phyloP scores from a whole-genome alignment of 176 grass and related monocot species.

The Triticum timopheevii region DNA sequence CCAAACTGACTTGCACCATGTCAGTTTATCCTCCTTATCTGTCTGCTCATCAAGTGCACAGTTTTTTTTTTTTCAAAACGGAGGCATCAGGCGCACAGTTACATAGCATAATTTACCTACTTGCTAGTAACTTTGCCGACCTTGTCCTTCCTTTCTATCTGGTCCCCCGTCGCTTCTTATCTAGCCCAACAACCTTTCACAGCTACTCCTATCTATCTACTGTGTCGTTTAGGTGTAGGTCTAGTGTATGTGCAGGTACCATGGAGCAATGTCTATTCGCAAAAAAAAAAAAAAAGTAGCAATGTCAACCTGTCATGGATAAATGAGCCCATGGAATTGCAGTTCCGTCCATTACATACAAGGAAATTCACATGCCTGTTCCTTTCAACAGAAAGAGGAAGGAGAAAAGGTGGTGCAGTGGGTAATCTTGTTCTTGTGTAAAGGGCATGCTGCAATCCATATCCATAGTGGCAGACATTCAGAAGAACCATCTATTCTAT shows the following conservation, averaged over 20 bases:
- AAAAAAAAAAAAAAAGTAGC: no score
- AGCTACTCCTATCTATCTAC: background rate
- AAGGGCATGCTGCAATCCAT: background rate
- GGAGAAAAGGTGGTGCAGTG: background rate
- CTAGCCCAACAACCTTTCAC: conserved; percentile 4
- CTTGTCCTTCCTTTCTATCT: conserved; percentile 1
- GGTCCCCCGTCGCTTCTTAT: conserved; percentile 22
- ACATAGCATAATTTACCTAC: background rate
- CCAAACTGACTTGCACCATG: background rate
- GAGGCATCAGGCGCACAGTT: no score
- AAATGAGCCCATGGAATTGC: no score
- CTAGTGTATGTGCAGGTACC: background rate
- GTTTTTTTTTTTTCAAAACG: no score
- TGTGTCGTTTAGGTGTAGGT: background rate
- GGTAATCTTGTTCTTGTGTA: background rate
- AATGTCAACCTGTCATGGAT: no score
- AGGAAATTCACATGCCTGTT: background rate
- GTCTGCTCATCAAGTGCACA: conserved; percentile 17
- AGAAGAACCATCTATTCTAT: background rate
- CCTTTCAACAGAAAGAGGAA: conserved; percentile 17
- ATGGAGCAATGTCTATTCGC: background rate
- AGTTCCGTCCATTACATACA: no score
- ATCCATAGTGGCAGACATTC: conserved; percentile 14
- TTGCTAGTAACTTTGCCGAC: background rate
- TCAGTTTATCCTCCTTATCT: conserved; percentile 41